Conservation (phyloP, 768 basidiomycete genomes). For the Hygrophorus russula region DNA sequence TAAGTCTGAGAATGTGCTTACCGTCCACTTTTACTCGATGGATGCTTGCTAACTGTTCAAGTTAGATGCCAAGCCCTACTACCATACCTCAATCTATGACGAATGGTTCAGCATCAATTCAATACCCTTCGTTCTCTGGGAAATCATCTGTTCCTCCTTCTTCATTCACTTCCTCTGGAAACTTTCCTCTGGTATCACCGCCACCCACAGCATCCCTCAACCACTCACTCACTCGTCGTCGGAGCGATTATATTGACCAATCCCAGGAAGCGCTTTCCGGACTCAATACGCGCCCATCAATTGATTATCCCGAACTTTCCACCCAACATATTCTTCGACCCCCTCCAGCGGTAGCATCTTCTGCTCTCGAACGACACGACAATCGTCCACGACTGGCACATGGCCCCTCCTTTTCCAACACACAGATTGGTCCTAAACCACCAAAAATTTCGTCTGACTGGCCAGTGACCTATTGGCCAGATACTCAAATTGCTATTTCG, state of each 20-base stretch:
- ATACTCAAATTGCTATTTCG: conserved; percentile 65
- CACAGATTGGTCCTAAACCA: conserved; percentile 32
- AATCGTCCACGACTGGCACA: conserved; percentile 44
- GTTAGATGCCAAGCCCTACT: conserved; percentile 9
- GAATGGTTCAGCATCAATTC: conserved; percentile 36
- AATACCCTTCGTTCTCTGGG: conserved; percentile 40
- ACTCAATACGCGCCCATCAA: conserved; percentile 36
- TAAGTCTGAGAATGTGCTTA: conserved; percentile 32
- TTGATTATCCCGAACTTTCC: conserved; percentile 75
- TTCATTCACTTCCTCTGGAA: conserved; percentile 27
- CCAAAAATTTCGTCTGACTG: conserved; percentile 69
- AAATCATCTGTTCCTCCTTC: conserved; percentile 18
- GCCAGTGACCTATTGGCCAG: conserved; percentile 76
- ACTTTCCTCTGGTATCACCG: conserved; percentile 39
- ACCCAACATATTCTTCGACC: conserved; percentile 56
- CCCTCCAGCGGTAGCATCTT: conserved; percentile 68
- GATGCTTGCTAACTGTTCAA: conserved; percentile 22
- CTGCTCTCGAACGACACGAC: conserved; percentile 66
- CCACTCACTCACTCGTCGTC: conserved; percentile 60
- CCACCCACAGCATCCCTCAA: conserved; percentile 85
- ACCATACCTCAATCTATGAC: conserved; percentile 20
- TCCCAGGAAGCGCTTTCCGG: conserved; percentile 50
- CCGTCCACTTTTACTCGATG: conserved; percentile 15
- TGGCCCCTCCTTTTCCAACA: conserved; percentile 18
- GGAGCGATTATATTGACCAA: conserved; percentile 76